Percentiles rank a stretch among this genome's conserved stretches.
These are phyloP conservation scores for Colletotrichum horii DNA, from an alignment of 2,329 filamentous ascomycete genomes.

Conservation along the genomic window DNA sequence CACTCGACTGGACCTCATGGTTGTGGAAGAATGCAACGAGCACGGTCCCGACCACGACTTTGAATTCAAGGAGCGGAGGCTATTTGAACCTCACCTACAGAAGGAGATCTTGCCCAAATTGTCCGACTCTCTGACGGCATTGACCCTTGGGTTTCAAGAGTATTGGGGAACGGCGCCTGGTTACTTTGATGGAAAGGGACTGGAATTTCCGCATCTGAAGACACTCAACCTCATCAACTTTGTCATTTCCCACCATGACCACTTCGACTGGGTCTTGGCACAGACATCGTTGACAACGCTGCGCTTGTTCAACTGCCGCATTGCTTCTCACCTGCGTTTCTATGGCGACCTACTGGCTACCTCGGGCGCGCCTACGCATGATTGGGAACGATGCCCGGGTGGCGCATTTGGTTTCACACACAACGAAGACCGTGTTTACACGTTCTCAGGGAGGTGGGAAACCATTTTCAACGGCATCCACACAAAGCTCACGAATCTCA, in stretches of 20 bases:
- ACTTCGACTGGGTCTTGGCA: slow-evolving; percentile 29
- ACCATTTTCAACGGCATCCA: slow-evolving; percentile 25
- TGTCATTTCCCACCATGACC: slow-evolving; percentile 23
- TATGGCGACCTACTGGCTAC: rapidly evolving
- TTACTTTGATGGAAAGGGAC: slow-evolving; percentile 24
- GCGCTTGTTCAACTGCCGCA: slow-evolving; percentile 12
- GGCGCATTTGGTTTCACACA: background rate
- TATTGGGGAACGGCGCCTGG: slow-evolving; percentile 25
- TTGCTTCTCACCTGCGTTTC: slow-evolving; percentile 13
- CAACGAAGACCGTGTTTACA: background rate
- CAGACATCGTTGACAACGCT: slow-evolving; percentile 15
- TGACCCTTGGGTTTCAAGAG: slow-evolving; percentile 23
- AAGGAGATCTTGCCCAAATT: slow-evolving; percentile 12
- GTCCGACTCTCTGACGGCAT: slow-evolving; percentile 21
- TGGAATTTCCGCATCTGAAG: slow-evolving; percentile 25
- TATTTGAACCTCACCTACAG: slow-evolving; percentile 28
- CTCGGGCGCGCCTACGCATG: background rate
- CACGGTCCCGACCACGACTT: slow-evolving; percentile 21
- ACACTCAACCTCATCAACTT: slow-evolving; percentile 18
- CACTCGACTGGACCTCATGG: slow-evolving; percentile 18
- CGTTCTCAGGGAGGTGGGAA: slow-evolving; percentile 24
- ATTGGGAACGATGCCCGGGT: slow-evolving; percentile 14
- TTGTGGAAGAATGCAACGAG: slow-evolving; percentile 9
- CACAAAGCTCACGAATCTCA: slow-evolving; percentile 9
- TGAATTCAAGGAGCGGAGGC: slow-evolving; percentile 15